Percentiles rank a stretch among this genome's conserved stretches.
Conservation (phyloP, 2,329 filamentous ascomycete species). For the Penicillium sp. region DNA sequence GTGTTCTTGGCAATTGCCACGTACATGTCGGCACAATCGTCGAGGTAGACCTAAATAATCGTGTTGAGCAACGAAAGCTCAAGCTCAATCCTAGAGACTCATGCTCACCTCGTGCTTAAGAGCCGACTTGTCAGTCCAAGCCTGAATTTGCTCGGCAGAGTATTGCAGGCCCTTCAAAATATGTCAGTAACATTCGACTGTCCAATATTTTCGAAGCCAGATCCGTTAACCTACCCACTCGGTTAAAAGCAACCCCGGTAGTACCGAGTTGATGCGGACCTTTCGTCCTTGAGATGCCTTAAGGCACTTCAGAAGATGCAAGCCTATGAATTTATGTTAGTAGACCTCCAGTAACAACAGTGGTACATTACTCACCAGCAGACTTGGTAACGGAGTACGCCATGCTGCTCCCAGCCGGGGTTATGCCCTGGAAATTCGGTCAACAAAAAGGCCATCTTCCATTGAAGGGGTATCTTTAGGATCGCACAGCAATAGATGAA, state of each 20-base stretch:
- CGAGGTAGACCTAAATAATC: slow-evolving; percentile 22
- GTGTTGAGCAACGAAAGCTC: background rate
- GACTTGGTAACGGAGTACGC: slow-evolving; percentile 79
- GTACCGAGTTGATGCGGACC: slow-evolving; percentile 57
- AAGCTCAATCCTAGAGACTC: background rate
- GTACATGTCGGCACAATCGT: slow-evolving; percentile 30
- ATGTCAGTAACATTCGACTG: background rate
- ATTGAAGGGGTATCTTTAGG: background rate
- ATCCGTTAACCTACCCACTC: slow-evolving; percentile 1
- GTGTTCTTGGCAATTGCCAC: slow-evolving; percentile 29
- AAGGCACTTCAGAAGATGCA: slow-evolving; percentile 4
- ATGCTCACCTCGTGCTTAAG: background rate
- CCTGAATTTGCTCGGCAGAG: background rate
- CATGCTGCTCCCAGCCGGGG: slow-evolving; percentile 58
- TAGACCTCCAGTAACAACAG: background rate
- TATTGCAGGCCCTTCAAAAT: background rate
- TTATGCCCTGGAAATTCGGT: slow-evolving; percentile 41
- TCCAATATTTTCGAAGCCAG: background rate
- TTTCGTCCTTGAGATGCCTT: slow-evolving; percentile 45
- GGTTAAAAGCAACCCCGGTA: slow-evolving; percentile 2
- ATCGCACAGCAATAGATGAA: slow-evolving; percentile 58
- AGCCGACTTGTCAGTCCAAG: background rate
- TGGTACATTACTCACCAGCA: slow-evolving; percentile 50
- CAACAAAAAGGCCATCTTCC: background rate
- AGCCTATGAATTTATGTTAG: background rate